Evolutionary conservation across 352 stramenopile species (phyloP).

Genomic region (Globisporangium echinulatum): DNA sequence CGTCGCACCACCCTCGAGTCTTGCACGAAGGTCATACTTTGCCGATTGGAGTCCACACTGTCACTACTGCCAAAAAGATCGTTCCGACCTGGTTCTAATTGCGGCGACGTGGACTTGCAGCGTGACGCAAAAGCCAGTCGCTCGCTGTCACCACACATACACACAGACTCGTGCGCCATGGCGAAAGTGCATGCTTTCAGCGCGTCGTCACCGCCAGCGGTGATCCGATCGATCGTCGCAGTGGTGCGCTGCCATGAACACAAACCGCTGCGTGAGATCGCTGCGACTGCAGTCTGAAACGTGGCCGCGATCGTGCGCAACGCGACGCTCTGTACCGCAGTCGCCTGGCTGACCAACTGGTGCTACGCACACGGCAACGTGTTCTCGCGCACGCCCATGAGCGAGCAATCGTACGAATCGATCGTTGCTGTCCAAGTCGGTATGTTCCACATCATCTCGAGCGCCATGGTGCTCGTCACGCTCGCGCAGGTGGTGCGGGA

Average conservation of each 20-base stretch:
- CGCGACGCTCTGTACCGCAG: constrained; percentile 11
- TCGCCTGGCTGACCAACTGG: constrained; percentile 15
- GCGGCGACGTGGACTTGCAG: too few species aligned
- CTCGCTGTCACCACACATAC: too few species aligned
- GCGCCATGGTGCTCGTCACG: constrained; percentile 1
- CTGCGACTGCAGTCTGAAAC: neutral
- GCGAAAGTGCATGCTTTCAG: too few species aligned
- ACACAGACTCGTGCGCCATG: too few species aligned
- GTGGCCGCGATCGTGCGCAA: constrained; percentile 10
- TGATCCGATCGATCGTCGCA: too few species aligned
- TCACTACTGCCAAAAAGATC: too few species aligned
- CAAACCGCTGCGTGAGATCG: neutral
- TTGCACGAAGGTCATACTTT: too few species aligned
- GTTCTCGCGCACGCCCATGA: constrained; percentile 16
- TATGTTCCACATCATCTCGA: constrained; percentile 12
- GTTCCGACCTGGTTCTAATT: too few species aligned
- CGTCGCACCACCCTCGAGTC: too few species aligned
- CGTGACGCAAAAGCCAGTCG: too few species aligned
- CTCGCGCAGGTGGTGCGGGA: neutral
- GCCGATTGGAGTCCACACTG: too few species aligned
- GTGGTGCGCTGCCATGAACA: neutral
- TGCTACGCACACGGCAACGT: constrained; percentile 20
- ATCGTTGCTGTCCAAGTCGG: constrained; percentile 18
- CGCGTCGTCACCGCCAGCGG: too few species aligned
- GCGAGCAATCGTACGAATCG: constrained; percentile 19